Evolutionary conservation across 495 filamentous ascomycete species (phyloP).

Genomic region (Echria macrotheca): DNA sequence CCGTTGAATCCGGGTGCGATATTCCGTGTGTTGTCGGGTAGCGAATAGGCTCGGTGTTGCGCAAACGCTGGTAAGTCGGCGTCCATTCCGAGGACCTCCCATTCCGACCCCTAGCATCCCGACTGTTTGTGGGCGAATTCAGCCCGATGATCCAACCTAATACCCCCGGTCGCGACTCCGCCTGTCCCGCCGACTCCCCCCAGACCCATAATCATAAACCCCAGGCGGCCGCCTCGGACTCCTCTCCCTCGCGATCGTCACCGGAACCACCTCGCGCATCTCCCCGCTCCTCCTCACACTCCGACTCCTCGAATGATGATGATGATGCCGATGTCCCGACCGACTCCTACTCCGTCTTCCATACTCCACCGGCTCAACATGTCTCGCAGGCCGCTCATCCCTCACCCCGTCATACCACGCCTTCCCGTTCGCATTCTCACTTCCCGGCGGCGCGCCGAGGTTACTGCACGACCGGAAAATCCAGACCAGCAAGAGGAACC

Average conservation of each 20-base stretch:
- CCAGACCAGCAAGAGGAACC: slow-evolving; percentile 51
- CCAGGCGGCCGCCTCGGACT: slow-evolving; percentile 8
- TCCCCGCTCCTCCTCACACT: slow-evolving; percentile 1
- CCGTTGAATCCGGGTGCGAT: no score
- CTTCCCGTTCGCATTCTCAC: slow-evolving; percentile 6
- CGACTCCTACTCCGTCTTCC: not conserved
- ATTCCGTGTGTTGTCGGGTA: no score
- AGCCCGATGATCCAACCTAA: not conserved
- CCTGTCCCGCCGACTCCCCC: slow-evolving; percentile 7
- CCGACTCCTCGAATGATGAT: not conserved
- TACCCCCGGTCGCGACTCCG: slow-evolving; percentile 4
- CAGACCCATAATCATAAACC: slow-evolving; percentile 3
- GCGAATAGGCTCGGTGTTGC: no score
- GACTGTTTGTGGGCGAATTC: no score
- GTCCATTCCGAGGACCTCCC: no score
- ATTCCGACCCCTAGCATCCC: no score
- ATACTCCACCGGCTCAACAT: not conserved
- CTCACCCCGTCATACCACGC: slow-evolving; percentile 28
- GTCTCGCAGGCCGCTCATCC: not conserved
- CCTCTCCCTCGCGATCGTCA: slow-evolving; percentile 6
- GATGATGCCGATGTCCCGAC: slow-evolving; percentile 5
- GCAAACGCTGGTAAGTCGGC: no score
- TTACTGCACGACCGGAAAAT: slow-evolving; percentile 40
- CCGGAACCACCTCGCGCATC: slow-evolving; percentile 13
- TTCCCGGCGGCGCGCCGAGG: slow-evolving; percentile 28